Percentiles rank a stretch among this genome's conserved stretches.
Evolutionary conservation across 2,329 filamentous ascomycete genomes (phyloP).

Genomic region (Aspergillus versicolor): DNA sequence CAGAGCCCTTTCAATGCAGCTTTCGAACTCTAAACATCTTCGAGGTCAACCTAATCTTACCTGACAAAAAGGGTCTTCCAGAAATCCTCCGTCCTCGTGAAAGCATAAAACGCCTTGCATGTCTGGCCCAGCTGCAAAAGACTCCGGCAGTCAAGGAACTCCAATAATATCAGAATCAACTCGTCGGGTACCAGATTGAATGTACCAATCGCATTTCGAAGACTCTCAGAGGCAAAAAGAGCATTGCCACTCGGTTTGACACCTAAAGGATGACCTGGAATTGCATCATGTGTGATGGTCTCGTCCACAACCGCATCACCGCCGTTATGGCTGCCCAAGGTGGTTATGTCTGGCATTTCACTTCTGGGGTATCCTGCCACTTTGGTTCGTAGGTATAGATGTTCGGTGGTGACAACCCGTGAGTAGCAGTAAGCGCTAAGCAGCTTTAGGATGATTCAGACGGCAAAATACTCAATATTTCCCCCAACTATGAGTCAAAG

Average conservation of each 20-base stretch:
- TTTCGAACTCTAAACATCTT: background rate
- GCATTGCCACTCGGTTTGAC: conserved; percentile 87
- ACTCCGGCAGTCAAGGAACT: conserved; percentile 65
- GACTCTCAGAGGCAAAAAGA: conserved; percentile 64
- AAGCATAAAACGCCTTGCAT: conserved; percentile 84
- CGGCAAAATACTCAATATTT: background rate
- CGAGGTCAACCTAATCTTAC: conserved; percentile 57
- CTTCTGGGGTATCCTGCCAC: background rate
- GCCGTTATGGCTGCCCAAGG: conserved; percentile 21
- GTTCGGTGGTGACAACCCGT: background rate
- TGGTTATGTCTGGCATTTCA: conserved; percentile 36
- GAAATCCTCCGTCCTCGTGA: conserved; percentile 77
- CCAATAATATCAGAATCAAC: conserved; percentile 70
- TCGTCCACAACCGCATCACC: conserved; percentile 27
- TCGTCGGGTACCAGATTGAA: conserved; percentile 77
- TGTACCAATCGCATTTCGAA: conserved; percentile 64
- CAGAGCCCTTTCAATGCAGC: background rate
- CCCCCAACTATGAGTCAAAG: background rate
- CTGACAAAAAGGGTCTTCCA: conserved; percentile 83
- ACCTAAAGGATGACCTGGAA: conserved; percentile 77
- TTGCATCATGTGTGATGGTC: conserved; percentile 53
- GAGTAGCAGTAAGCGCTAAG: background rate
- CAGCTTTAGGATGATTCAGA: background rate
- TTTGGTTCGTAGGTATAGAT: background rate
- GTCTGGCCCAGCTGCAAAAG: conserved; percentile 70